Conservation (phyloP, 306 rosid species). For the Glycine latifolia region DNA sequence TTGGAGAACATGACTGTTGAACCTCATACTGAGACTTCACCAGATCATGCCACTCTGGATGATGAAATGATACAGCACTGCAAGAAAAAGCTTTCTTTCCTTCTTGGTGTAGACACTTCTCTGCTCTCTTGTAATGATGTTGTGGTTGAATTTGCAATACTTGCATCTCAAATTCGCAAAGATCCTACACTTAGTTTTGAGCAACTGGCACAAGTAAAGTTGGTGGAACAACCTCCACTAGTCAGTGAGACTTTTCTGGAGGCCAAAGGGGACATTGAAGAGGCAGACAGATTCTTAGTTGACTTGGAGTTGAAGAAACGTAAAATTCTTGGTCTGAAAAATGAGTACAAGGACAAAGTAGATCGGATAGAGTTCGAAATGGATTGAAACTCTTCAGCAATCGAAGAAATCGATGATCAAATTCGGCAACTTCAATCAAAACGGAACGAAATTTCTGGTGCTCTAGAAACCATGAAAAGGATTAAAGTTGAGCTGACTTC, state of each 20-base stretch:
- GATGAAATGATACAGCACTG: slow-evolving; percentile 33
- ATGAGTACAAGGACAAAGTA: slow-evolving; percentile 30
- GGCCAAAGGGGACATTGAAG: slow-evolving; percentile 24
- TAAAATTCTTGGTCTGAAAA: slow-evolving; percentile 11
- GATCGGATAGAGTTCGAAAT: slow-evolving; percentile 21
- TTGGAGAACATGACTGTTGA: not conserved
- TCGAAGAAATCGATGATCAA: not conserved
- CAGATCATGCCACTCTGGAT: not conserved
- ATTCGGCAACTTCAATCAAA: slow-evolving; percentile 39
- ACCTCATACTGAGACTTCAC: not conserved
- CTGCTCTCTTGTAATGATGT: slow-evolving; percentile 28
- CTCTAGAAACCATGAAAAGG: slow-evolving; percentile 28
- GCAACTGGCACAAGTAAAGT: slow-evolving; percentile 41
- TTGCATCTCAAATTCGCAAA: slow-evolving; percentile 31
- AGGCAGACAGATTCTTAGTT: slow-evolving; percentile 37
- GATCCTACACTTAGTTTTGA: slow-evolving; percentile 39
- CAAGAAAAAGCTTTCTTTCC: slow-evolving; percentile 46
- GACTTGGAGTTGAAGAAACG: slow-evolving; percentile 42
- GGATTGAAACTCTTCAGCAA: not conserved
- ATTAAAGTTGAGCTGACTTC: slow-evolving; percentile 21
- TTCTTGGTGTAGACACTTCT: slow-evolving; percentile 43
- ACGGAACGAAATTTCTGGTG: not conserved
- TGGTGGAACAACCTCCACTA: slow-evolving; percentile 43
- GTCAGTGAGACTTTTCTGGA: slow-evolving; percentile 36
- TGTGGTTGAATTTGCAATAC: slow-evolving; percentile 21